phyloP scores from a whole-genome alignment of 2,329 filamentous ascomycete genomes.

The Fusarium mangiferae region DNA sequence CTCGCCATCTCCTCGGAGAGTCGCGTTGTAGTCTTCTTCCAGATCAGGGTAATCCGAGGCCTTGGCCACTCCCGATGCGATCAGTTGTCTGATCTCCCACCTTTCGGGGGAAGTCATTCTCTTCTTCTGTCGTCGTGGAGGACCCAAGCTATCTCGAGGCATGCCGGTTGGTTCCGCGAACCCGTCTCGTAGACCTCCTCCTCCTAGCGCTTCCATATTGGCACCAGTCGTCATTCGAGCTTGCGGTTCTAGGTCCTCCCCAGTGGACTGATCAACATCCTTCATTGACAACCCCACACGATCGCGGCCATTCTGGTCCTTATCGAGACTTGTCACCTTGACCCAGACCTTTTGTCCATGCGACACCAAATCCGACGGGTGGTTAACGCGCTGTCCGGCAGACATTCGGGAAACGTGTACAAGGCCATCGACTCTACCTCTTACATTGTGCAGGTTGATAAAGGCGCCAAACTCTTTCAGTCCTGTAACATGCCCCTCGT shows the following conservation, averaged over 20 bases:
- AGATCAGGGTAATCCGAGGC: constrained; percentile 94
- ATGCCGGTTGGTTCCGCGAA: constrained; percentile 58
- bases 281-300: constrained; percentile 95
- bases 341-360: constrained; percentile 88
- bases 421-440: constrained; percentile 88
- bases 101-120: constrained; percentile 95
- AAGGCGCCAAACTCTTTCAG: constrained; percentile 97
- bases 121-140: constrained; percentile 76
- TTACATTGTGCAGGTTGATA: constrained; percentile 88
- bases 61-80: constrained; percentile 92
- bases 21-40: constrained; percentile 92
- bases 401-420: constrained; percentile 93
- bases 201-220: constrained; percentile 85
- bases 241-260: constrained; percentile 83
- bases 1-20: constrained; percentile 83
- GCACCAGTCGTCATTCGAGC: constrained; percentile 86
- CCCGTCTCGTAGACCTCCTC: constrained; percentile 68
- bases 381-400: constrained; percentile 86
- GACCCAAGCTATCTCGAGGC: constrained; percentile 53
- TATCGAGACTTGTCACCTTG: constrained; percentile 88
- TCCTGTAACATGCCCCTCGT: constrained; percentile 88
- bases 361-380: constrained; percentile 87
- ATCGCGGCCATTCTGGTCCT: constrained; percentile 56
- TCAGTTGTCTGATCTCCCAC: constrained; percentile 97
- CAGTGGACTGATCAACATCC: constrained; percentile 91